Base-by-base conservation (phyloP, 371 early-diverging fungal species). In the Rhizopus sp. region DNA sequence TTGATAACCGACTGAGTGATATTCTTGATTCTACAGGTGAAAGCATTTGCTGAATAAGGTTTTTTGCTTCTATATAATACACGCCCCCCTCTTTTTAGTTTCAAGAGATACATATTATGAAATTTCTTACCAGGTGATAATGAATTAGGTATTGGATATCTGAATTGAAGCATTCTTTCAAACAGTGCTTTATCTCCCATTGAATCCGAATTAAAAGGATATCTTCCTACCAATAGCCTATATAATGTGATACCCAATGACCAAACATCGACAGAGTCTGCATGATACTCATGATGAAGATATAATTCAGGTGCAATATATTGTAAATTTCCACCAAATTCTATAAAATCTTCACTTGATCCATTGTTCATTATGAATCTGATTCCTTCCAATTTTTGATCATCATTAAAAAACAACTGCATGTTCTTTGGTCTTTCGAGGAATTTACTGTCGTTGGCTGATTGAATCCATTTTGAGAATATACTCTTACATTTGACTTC, bases 241-340 rank as follows among this genome's bases (percentile, higher is more conserved):
- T 70, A 80, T 2, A 77, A 56, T 9, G 64, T 69, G n/a, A 80
- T 62, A 3, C 80, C 80, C 4, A 80, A 50, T 10, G 69, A 53
- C 80, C 80, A 80, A 7, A 77, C 66, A 53, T 72, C 69, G 0
- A 59, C 60, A 38, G 55, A 38, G 15, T 58, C 58, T 42, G 60
- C 34, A 33, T 63, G 40, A 42, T 64, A 72, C 4, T 17, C 13
- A 2, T 55, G 7, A 17, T 49, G 31, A 12, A 52, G n/a, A 5
- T 40, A 58, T 35, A 71, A 39, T 39, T 78, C 79, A 3, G 79
- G 79, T 29, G 79, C 68, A 23, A 78, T 59, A 45, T 72, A 78
- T 42, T 77, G 78, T 30, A 55, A 44, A 23, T 64, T 68, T 66
- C 66, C 67, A 47, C 50, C 48, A 48, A 70, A 64, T 35, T 45